phyloP scores from a whole-genome alignment of 2,329 filamentous ascomycete genomes.

The Aspergillus tamarii region DNA sequence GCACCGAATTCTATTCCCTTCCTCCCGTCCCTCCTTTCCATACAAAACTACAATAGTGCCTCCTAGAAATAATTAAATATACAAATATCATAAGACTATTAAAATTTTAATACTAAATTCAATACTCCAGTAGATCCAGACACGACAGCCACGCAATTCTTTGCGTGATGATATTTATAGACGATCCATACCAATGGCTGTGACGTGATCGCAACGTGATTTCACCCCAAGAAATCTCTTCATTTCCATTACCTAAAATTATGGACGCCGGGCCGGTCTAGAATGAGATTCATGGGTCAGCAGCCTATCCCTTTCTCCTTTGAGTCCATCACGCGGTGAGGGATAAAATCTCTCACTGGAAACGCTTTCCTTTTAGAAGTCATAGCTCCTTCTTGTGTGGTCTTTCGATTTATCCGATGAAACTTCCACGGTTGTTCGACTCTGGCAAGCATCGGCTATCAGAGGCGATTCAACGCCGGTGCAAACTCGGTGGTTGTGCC shows the following conservation, averaged over 20 bases:
- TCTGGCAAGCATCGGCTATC: background rate
- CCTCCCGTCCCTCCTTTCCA: background rate
- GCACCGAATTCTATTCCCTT: background rate
- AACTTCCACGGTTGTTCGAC: background rate
- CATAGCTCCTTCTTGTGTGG: background rate
- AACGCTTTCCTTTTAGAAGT: background rate
- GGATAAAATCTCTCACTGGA: background rate
- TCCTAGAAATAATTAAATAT: no score
- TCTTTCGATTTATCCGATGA: background rate
- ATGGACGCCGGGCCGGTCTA: background rate
- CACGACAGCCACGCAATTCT: background rate
- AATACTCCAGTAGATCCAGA: background rate
- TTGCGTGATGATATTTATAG: background rate
- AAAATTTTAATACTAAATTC: no score
- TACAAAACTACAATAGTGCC: no score
- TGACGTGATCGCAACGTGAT: constrained; percentile 2
- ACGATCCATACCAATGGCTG: background rate
- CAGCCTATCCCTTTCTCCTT: background rate
- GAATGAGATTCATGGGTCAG: background rate
- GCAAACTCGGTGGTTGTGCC: background rate
- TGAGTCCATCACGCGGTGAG: background rate
- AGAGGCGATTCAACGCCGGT: background rate
- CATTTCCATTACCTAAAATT: background rate
- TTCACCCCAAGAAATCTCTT: background rate
- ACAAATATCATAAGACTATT: no score